Conservation (phyloP, 2,329 filamentous ascomycete species). For the Stachybotrys chlorohalonatus region DNA sequence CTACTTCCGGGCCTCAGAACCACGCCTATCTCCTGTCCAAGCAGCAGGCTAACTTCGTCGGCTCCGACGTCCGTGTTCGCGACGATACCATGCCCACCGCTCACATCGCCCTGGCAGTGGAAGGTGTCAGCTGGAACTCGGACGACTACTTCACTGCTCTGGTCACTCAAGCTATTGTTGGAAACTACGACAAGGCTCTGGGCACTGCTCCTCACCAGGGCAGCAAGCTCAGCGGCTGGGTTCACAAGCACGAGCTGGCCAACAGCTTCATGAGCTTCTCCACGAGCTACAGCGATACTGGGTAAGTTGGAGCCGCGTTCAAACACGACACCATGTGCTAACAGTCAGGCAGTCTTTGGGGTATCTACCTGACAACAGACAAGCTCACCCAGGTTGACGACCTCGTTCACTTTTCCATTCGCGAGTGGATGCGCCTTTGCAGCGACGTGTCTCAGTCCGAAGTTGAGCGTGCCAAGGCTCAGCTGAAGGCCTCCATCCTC, state of each 20-base stretch:
- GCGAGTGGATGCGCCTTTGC: constrained; percentile 94
- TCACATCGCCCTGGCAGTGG: constrained; percentile 96
- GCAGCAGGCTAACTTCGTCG: constrained; percentile 88
- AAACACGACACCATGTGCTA: constrained; percentile 7
- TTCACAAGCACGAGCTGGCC: constrained; percentile 90
- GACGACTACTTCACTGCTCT: constrained; percentile 98
- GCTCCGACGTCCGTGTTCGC: constrained; percentile 89
- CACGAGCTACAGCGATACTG: constrained; percentile 98
- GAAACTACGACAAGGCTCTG: constrained; percentile 99
- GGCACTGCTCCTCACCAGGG: constrained; percentile 95
- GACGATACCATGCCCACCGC: constrained; percentile 94
- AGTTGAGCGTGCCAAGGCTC: constrained; percentile 96
- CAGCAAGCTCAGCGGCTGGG: constrained; percentile 92
- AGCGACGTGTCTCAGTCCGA: constrained; percentile 82
- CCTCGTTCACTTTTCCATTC: constrained; percentile 94
- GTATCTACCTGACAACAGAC: constrained; percentile 96
- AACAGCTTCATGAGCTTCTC: constrained; percentile 99
- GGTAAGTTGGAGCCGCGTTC: constrained; percentile 48
- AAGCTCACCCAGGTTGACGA: constrained; percentile 83
- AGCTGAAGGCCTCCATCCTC: constrained; percentile 97
- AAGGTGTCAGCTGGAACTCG: constrained; percentile 99
- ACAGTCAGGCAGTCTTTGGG: constrained; percentile 69
- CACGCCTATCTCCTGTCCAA: constrained; percentile 71
- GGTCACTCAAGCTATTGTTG: constrained; percentile 95
- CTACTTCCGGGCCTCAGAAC: constrained; percentile 65